Base-by-base conservation (phyloP, 805 yeast species). In the Limtongia smithiae region DNA sequence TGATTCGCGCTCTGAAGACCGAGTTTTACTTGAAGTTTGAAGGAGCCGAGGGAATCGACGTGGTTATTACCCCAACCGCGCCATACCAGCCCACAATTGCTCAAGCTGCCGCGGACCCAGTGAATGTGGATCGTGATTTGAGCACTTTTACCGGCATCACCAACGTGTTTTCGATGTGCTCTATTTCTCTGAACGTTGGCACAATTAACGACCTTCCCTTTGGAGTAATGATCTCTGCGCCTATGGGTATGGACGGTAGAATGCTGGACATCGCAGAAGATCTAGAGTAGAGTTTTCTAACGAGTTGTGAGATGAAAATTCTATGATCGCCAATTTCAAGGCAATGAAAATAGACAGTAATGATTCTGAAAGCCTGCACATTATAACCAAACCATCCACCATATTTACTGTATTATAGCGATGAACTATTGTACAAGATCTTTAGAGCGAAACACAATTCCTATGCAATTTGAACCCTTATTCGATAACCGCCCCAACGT, bases 161-260 rank as follows among this genome's bases (percentile, higher is more conserved):
- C 6, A 51, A 51, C 34, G 47, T 35, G 15, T 48, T 53, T 17
- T 46, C 35, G 11, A 51, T 53, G 57, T 46, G 55, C 36, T 34
- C 57, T 15, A 33, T 51, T 12, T 30, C 49, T 14, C 28, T 53
- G 3, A 38, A 42, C 22, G 47, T 46, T 11, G 41, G 41, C 11
- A 42, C 41, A 11, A 14, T 32, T 21, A 48, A 42, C 2, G 44
- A 51, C 25, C 18, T 15, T 12, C 50, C 51, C 9, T 51, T 51
- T 35, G 46, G 53, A n/a, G 50, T 31, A 14, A 41, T 53, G 56
- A 17, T 50, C 12, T 32, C 51, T 15, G 57, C 52, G 15, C 57
- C 57, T 4, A 46, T 50, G 51, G 57, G 57, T 12, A 46, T 53
- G 56, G 57, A 53, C 30, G 55, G 51, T 20, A 47, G 57, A 2